Conservation (phyloP, 306 rosid species). For the Rosa chinensis region DNA sequence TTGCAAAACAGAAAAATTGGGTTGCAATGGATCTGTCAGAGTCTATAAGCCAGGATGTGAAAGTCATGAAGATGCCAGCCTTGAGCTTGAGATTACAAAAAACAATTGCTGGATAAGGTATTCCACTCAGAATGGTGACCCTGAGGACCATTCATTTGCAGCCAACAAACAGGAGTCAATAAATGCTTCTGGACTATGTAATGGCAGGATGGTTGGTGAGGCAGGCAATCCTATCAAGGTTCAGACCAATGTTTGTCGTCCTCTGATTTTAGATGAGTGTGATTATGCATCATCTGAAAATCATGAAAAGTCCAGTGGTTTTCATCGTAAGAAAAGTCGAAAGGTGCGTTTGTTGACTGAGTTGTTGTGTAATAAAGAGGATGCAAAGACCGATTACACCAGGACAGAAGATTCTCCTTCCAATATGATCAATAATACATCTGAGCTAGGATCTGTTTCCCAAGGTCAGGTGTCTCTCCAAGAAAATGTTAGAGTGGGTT, state of each 20-base stretch:
- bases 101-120: constrained; percentile 39
- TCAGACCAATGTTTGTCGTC: constrained; percentile 32
- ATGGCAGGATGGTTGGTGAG: constrained; percentile 28
- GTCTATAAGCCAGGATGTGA: constrained; percentile 41
- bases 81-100: constrained; percentile 40
- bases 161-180: constrained; percentile 34
- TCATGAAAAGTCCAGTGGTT: constrained; percentile 45
- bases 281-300: constrained; percentile 43
- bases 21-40: constrained; percentile 22
- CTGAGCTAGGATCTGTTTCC: constrained; percentile 43
- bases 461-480: constrained; percentile 49
- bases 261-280: constrained; percentile 38
- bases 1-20: constrained; percentile 34
- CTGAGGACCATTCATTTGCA: constrained; percentile 37
- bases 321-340: constrained; percentile 64
- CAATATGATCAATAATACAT: constrained; percentile 39
- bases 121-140: constrained; percentile 40
- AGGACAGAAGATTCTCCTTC: constrained; percentile 42
- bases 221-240: constrained; percentile 29
- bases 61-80: constrained; percentile 42
- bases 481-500: constrained; percentile 39
- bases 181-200: constrained; percentile 26
- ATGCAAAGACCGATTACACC: constrained; percentile 40
- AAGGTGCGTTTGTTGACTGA: constrained; percentile 90
- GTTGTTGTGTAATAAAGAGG: constrained; percentile 60